These are phyloP conservation scores for Epichloe typhina DNA, from an alignment of 2,329 filamentous ascomycete genomes.

Conservation along the genomic window DNA sequence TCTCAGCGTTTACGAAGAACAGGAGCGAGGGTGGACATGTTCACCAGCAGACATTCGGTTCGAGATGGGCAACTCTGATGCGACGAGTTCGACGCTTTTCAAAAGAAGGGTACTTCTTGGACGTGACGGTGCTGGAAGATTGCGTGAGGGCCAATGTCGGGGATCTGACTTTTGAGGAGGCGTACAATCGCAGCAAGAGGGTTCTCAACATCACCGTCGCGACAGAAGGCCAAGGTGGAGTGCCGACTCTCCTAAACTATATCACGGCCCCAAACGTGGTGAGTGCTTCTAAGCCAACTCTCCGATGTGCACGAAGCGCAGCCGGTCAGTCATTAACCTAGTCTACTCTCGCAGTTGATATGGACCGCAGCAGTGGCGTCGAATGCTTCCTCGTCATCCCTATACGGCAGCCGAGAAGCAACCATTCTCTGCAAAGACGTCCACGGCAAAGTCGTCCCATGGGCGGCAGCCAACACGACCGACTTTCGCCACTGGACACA, in stretches of 20 bases:
- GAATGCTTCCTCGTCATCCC: slow-evolving; percentile 51
- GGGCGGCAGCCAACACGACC: slow-evolving; percentile 49
- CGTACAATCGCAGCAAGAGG: slow-evolving; percentile 71
- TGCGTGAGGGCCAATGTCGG: slow-evolving; percentile 78
- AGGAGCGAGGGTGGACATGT: slow-evolving; percentile 18
- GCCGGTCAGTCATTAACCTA: background rate
- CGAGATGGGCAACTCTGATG: slow-evolving; percentile 44
- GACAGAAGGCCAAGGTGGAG: slow-evolving; percentile 57
- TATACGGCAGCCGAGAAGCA: slow-evolving; percentile 51
- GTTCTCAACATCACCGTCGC: slow-evolving; percentile 87
- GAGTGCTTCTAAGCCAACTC: slow-evolving; percentile 25
- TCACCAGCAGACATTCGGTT: slow-evolving; percentile 25
- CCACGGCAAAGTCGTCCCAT: slow-evolving; percentile 58
- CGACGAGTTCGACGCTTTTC: slow-evolving; percentile 58
- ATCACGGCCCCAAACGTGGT: slow-evolving; percentile 87
- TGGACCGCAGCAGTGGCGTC: slow-evolving; percentile 70
- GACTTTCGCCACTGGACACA: slow-evolving; percentile 58
- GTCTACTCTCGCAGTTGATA: slow-evolving; percentile 44
- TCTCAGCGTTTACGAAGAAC: slow-evolving; percentile 56
- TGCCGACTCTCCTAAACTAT: slow-evolving; percentile 81
- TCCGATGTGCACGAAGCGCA: background rate
- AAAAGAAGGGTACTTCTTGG: slow-evolving; percentile 69
- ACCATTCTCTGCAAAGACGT: slow-evolving; percentile 67
- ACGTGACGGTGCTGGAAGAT: slow-evolving; percentile 68
- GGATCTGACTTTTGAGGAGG: slow-evolving; percentile 86